Conservation (phyloP, 768 basidiomycete genomes). For the Trametes villosa region DNA sequence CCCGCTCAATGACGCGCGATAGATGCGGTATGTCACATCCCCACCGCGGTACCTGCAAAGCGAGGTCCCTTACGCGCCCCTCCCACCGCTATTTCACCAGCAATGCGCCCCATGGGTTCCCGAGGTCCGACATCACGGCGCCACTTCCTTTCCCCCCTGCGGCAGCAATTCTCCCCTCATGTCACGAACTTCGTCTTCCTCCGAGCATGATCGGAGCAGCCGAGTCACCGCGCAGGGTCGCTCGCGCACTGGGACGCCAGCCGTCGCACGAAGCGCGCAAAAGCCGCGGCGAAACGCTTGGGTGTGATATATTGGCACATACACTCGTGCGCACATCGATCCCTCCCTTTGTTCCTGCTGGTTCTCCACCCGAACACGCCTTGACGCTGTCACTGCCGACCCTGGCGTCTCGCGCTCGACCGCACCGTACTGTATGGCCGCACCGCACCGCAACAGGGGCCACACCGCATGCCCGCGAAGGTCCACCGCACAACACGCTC, state of each 20-base stretch:
- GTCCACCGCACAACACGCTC: no score
- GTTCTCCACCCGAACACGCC: no score
- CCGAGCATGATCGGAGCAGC: constrained; percentile 5
- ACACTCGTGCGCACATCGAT: no score
- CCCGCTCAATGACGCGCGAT: neutral
- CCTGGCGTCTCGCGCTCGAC: no score
- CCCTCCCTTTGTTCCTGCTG: no score
- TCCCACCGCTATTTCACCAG: neutral
- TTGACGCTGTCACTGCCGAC: no score
- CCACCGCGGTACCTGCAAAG: neutral
- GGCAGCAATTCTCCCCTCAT: neutral
- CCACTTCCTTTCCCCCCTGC: neutral
- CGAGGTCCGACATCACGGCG: neutral
- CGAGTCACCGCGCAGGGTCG: neutral
- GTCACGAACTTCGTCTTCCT: constrained; percentile 1
- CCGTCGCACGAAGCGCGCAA: no score
- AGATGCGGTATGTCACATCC: neutral
- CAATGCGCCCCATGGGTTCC: neutral
- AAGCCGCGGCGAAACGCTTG: no score
- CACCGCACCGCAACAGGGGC: no score
- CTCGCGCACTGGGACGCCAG: neutral
- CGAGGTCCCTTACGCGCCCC: neutral
- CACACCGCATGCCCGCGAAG: no score
- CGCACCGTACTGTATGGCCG: no score
- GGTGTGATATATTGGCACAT: no score